Conservation (phyloP, 495 filamentous ascomycete genomes). For the Jackrogersella multiformis region DNA sequence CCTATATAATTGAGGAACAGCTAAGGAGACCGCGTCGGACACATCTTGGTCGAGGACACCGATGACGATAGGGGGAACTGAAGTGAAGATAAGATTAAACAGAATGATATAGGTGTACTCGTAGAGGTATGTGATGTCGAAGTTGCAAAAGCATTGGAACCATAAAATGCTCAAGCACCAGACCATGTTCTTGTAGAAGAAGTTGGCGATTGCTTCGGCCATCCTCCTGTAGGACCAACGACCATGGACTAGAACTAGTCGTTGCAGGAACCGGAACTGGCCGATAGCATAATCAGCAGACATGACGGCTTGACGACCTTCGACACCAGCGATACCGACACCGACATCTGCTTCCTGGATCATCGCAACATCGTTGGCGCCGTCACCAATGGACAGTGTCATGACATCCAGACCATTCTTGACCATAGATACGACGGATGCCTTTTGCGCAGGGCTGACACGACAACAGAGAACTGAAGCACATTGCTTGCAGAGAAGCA, state of each 20-base stretch:
- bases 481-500: slow-evolving; percentile 97
- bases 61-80: slow-evolving; percentile 93
- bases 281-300: slow-evolving; percentile 98
- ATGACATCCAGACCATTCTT: slow-evolving; percentile 95
- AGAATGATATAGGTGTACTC: slow-evolving; percentile 97
- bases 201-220: slow-evolving; percentile 95
- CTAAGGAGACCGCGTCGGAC: slow-evolving; percentile 89
- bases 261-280: slow-evolving; percentile 93
- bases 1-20: slow-evolving; percentile 94
- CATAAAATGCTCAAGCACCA: slow-evolving; percentile 98
- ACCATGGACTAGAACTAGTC: slow-evolving; percentile 93
- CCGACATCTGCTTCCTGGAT: slow-evolving; percentile 99
- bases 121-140: slow-evolving; percentile 94
- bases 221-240: slow-evolving; percentile 95
- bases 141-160: slow-evolving; percentile 96
- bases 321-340: slow-evolving; percentile 96
- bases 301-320: slow-evolving; percentile 98
- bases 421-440: slow-evolving; percentile 95
- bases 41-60: slow-evolving; percentile 98
- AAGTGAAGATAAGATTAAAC: slow-evolving; percentile 97
- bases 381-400: slow-evolving; percentile 95
- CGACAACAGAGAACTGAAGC: slow-evolving; percentile 97
- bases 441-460: slow-evolving; percentile 96
- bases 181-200: slow-evolving; percentile 99
- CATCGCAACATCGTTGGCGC: slow-evolving; percentile 99